Evolutionary conservation across 2,329 filamentous ascomycete species (phyloP).

Genomic region (Trichoderma endophyticum): DNA sequence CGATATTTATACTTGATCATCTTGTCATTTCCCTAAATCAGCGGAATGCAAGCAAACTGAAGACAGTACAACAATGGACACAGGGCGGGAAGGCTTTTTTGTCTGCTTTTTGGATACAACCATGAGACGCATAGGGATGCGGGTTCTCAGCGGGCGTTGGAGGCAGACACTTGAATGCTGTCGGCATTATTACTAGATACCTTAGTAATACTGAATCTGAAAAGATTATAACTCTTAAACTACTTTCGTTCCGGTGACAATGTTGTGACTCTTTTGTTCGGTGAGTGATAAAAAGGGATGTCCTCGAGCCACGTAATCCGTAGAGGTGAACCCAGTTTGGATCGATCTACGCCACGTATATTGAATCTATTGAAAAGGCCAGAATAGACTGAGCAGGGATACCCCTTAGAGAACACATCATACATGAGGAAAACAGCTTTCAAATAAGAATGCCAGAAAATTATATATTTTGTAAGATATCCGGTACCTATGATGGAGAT

Average conservation of each 20-base stretch:
- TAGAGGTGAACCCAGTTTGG: neutral
- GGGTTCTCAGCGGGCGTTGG: constrained; percentile 17
- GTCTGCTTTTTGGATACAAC: constrained; percentile 28
- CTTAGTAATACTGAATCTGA: neutral
- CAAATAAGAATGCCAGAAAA: neutral
- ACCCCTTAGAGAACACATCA: neutral
- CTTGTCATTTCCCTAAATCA: constrained; percentile 10
- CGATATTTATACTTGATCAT: neutral
- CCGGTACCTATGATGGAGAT: neutral
- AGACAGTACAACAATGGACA: constrained; percentile 4
- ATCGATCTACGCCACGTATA: neutral
- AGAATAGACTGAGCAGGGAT: neutral
- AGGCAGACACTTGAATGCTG: constrained; percentile 3
- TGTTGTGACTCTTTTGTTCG: neutral
- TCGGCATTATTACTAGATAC: constrained; percentile 8
- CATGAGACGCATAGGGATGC: constrained; percentile 25
- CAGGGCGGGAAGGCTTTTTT: constrained; percentile 11
- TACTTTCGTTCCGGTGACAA: neutral
- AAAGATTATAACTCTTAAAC: neutral
- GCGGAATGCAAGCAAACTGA: constrained; percentile 17
- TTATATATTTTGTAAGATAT: neutral
- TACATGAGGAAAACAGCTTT: too few relatives aligned
- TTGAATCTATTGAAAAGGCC: neutral
- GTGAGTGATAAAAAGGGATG: neutral
- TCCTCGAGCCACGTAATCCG: neutral